Evolutionary conservation across 495 filamentous ascomycete species (phyloP).

Genomic region (Penicillium simplicissimum): DNA sequence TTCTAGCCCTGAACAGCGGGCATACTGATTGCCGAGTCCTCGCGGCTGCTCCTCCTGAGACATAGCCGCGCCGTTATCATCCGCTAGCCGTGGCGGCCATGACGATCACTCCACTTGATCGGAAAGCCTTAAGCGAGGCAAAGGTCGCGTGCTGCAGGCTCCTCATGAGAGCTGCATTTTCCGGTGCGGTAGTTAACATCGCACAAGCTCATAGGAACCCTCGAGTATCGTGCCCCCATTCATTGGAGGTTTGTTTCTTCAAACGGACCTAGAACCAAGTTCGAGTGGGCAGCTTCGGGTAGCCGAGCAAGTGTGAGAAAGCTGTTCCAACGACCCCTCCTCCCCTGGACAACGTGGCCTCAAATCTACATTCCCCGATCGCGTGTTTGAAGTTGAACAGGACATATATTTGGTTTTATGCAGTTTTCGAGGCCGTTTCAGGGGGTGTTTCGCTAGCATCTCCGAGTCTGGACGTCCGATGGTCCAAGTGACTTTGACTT

Average conservation of each 20-base stretch:
- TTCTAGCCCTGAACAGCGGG: not conserved
- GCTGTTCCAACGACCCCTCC: too few relatives aligned
- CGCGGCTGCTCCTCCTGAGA: not conserved
- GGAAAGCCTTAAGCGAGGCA: not conserved
- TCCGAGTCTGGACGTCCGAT: too few relatives aligned
- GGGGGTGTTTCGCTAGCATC: too few relatives aligned
- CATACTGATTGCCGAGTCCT: not conserved
- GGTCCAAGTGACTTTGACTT: too few relatives aligned
- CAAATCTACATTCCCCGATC: too few relatives aligned
- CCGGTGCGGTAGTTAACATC: not conserved
- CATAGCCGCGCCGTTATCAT: not conserved
- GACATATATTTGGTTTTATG: too few relatives aligned
- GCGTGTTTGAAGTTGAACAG: too few relatives aligned
- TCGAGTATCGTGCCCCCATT: too few relatives aligned
- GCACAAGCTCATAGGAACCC: not conserved
- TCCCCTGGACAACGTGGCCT: too few relatives aligned
- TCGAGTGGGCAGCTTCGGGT: not conserved
- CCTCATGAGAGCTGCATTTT: not conserved
- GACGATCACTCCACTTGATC: not conserved
- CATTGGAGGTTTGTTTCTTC: not conserved
- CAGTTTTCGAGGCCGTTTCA: too few relatives aligned
- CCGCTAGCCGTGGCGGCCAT: not conserved
- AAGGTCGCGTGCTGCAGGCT: not conserved
- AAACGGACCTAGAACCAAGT: not conserved
- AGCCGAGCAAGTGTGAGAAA: too few relatives aligned